Evolutionary conservation across 2,329 filamentous ascomycete species (phyloP), one percentile per base, ranked within the genome.

Genomic region (Rhexocercosporidium sp.): DNA sequence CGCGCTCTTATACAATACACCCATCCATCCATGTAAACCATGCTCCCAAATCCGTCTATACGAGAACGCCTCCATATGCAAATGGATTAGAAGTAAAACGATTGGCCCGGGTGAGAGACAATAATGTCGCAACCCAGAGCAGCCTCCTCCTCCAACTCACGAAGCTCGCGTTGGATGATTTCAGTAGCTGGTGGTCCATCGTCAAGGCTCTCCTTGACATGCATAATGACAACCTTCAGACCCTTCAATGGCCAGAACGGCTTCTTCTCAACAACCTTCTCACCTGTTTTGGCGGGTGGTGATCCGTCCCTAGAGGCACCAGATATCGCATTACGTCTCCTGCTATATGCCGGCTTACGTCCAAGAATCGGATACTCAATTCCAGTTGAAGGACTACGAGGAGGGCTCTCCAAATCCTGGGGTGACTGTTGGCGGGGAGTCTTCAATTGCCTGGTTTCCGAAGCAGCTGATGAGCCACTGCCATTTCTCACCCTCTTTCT

Each of bases 131-230:
- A 96, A 0, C 94, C 95, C 57, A 97, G 78, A 54, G 85, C 61
- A 16, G 66, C 69, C 27, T 70, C 51, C 25, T 72, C 66, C 68
- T 94, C 92, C 67, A 92, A 84, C 29, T 88, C 87, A 20, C 80
- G 77, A 59, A 98, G 79, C 77, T 97, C 88, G 67, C 82, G 76
- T 25, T 96, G 74, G 41, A 98, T 97, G 1, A 80, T 84, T 3
- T 92, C 88, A 41, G 83, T 86, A 1, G 85, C 88, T 57, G 81
- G 78, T 29, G 87, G 87, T 0, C 88, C 92, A 76, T 97, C 94
- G 9, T 84, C 82, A 64, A 97, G 81, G 25, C 86, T 90, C 71
- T 98, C 95, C 78, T 99, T 99, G 75, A 98, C 87, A 77, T 99
- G 96, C 44, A 98, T 98, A 64, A 98, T 88, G 59, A 97, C 89